Evolutionary conservation across 2,329 filamentous ascomycete genomes (phyloP).

Genomic region (Pseudogymnoascus sp.): DNA sequence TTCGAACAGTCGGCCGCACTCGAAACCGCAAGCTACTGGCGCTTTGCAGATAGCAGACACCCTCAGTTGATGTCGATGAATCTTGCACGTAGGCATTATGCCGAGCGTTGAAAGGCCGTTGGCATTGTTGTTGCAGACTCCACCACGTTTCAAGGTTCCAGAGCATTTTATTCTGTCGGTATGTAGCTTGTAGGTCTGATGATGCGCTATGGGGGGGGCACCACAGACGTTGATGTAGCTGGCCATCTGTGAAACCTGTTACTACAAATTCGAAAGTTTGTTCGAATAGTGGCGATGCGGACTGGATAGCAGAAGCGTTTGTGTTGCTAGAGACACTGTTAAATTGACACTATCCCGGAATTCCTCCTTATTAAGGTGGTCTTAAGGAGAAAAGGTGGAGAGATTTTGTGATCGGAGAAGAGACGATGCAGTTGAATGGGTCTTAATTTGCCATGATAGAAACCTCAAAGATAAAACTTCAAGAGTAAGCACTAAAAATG

Average conservation of each 20-base stretch:
- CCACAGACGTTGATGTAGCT: slow-evolving; percentile 27
- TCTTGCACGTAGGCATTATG: slow-evolving; percentile 17
- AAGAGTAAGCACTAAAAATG: not conserved
- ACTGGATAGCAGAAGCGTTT: no score
- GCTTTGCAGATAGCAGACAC: slow-evolving; percentile 14
- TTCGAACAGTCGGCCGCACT: slow-evolving; percentile 17
- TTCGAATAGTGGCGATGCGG: no score
- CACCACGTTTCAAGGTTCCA: slow-evolving; percentile 16
- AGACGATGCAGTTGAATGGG: not conserved
- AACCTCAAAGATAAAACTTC: not conserved
- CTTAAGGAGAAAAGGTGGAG: not conserved
- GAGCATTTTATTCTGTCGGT: slow-evolving; percentile 14
- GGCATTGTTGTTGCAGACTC: slow-evolving; percentile 15
- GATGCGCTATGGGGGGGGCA: not conserved
- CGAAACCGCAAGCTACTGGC: slow-evolving; percentile 17
- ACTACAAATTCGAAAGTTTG: not conserved
- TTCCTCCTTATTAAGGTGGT: not conserved
- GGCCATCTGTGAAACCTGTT: not conserved
- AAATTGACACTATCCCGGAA: not conserved
- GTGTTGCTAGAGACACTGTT: no score
- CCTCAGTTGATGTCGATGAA: slow-evolving; percentile 16
- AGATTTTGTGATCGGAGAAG: not conserved
- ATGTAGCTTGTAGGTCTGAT: slow-evolving; percentile 14
- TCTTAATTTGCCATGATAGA: not conserved
- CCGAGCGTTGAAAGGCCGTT: not conserved